Evolutionary conservation across 176 grass and related monocot genomes (phyloP).

Genomic region (Musa schizocarpa): DNA sequence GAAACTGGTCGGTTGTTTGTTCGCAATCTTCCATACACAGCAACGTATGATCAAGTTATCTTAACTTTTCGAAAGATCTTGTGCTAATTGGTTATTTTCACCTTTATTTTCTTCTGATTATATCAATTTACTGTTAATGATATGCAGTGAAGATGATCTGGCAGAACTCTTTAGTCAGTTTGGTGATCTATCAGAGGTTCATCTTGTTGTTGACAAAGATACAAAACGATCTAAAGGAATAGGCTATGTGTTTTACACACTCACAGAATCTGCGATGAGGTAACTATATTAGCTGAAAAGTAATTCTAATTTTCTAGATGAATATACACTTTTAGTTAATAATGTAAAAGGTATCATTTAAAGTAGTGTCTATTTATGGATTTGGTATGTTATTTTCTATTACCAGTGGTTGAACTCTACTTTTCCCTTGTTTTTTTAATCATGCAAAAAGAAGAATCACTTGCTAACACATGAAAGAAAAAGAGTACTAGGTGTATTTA

Average conservation of each 20-base stretch:
- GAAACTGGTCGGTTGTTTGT: conserved; percentile 83
- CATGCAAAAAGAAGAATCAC: not conserved
- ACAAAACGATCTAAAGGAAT: conserved; percentile 81
- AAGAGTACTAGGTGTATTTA: not conserved
- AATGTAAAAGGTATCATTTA: conserved; percentile 3
- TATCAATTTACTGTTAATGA: conserved; percentile 22
- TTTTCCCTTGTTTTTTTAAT: conserved; percentile 5
- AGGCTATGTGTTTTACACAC: conserved; percentile 74
- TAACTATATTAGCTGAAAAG: conserved; percentile 23
- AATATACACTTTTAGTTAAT: not conserved
- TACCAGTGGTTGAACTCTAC: not conserved
- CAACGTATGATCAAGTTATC: conserved; percentile 37
- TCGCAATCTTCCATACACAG: conserved; percentile 86
- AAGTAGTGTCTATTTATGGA: too few relatives aligned
- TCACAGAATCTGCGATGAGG: conserved; percentile 84
- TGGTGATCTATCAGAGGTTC: conserved; percentile 72
- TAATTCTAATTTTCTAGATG: not conserved
- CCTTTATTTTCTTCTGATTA: conserved; percentile 19
- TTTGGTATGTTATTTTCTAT: not conserved
- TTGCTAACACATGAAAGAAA: not conserved
- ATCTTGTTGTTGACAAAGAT: conserved; percentile 77
- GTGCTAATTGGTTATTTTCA: not conserved
- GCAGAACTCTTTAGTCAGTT: conserved; percentile 55
- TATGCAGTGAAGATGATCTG: conserved; percentile 79
- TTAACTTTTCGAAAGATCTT: not conserved